Evolutionary conservation across 768 basidiomycete genomes (phyloP).

Genomic region (Asterophora lycoperdoides): DNA sequence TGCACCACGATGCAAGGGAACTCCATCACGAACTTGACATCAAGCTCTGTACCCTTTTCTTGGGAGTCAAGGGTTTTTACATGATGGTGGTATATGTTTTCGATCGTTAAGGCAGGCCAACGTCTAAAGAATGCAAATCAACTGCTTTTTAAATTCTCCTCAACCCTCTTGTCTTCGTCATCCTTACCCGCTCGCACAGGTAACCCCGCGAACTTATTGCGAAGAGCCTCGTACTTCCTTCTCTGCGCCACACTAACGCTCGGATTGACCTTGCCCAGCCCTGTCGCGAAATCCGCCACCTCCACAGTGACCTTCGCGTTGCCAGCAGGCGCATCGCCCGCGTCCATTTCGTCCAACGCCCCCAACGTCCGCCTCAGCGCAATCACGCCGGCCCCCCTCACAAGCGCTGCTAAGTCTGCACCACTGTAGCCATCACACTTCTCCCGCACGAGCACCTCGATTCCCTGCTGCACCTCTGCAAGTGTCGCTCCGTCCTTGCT

Average conservation of each 20-base stretch:
- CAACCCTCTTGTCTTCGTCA: constrained; percentile 34
- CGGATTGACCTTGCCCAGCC: constrained; percentile 78
- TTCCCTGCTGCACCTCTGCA: constrained; percentile 21
- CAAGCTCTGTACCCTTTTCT: too few relatives aligned
- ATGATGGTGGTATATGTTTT: too few relatives aligned
- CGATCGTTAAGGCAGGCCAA: too few relatives aligned
- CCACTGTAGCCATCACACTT: constrained; percentile 87
- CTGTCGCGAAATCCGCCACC: constrained; percentile 64
- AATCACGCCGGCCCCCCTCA: constrained; percentile 86
- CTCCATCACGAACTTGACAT: too few relatives aligned
- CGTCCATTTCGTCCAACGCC: constrained; percentile 59
- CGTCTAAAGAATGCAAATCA: too few relatives aligned
- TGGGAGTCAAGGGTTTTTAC: too few relatives aligned
- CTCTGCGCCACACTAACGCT: constrained; percentile 82
- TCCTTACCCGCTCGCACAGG: constrained; percentile 50
- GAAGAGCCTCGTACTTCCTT: constrained; percentile 73
- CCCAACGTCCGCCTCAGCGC: constrained; percentile 71
- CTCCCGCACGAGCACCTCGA: constrained; percentile 49
- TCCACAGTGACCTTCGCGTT: constrained; percentile 44
- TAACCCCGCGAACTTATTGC: constrained; percentile 80
- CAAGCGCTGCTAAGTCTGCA: constrained; percentile 84
- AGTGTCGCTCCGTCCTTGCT: constrained; percentile 10
- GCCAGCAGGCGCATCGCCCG: constrained; percentile 16
- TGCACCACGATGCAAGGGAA: too few relatives aligned
- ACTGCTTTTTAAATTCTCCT: constrained; percentile 18